These are phyloP conservation scores for Pichia scutulata DNA, from an alignment of 805 yeast species.

Conservation along the genomic window DNA sequence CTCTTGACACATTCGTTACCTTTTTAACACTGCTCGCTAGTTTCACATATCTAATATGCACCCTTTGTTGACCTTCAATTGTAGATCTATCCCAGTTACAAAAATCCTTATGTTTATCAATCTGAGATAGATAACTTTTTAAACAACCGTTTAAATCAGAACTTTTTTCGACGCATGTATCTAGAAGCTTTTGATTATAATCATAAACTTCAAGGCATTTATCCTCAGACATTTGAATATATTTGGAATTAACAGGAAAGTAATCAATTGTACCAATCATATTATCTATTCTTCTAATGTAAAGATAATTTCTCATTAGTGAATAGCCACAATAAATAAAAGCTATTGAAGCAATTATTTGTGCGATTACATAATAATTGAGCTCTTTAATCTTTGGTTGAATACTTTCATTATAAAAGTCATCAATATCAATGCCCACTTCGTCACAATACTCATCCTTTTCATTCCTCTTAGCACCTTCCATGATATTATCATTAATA, in stretches of 20 bases:
- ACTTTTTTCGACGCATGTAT: background rate
- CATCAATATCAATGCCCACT: background rate
- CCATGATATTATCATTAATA: too few species aligned
- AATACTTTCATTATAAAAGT: background rate
- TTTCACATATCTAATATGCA: background rate
- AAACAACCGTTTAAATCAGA: conserved; percentile 1
- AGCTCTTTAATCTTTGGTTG: background rate
- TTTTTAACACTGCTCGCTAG: background rate
- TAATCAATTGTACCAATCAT: conserved; percentile 6
- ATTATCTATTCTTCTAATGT: background rate
- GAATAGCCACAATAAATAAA: background rate
- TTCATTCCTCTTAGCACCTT: too few species aligned
- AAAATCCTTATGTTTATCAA: conserved; percentile 5
- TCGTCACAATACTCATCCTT: too few species aligned
- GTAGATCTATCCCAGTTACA: conserved; percentile 8
- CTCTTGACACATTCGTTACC: background rate
- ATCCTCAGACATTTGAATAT: background rate
- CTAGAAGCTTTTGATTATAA: background rate
- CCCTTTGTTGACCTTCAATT: background rate
- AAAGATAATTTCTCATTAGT: background rate
- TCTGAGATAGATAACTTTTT: background rate
- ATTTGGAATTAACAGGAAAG: background rate
- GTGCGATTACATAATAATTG: background rate
- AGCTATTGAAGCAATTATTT: background rate
- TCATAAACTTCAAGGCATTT: conserved; percentile 1